Evolutionary conservation across 2,329 filamentous ascomycete genomes (phyloP), one percentile per base, ranked within the genome.

Genomic region (Talaromyces funiculosus): DNA sequence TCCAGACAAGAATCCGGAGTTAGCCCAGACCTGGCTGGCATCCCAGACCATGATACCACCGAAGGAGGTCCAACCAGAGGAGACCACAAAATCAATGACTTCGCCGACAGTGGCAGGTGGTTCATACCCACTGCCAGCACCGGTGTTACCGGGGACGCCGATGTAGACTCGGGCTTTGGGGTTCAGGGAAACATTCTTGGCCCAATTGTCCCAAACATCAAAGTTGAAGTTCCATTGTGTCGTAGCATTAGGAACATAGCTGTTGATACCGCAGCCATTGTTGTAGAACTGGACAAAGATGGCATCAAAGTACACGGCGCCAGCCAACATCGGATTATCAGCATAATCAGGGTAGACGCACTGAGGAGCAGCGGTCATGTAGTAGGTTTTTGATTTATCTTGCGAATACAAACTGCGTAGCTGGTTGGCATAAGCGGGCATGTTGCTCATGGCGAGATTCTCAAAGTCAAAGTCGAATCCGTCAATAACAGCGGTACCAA

Each of bases 391-490:
- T 62, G 76, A 77, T 0, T 67, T 73, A 20, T 80, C 79, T 22
- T 75, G 74, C 64, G 84, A 77, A 78, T 86, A 86, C 40, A 77
- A 67, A 18, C 70, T 67, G 33, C 85, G 82, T 7, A 90, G 79
- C 58, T 80, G 76, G 37, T 79, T 75, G 1, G 81, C 86, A 66
- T 90, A 89, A 0, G 82, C 74, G 0, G 77, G 79, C 75, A 88
- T 84, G 73, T 89, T 86, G 56, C 29, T 61, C 59, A 73, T 73
- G 12, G 82, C 81, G 2, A 73, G 72, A 7, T 82, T 78, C 74
- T 91, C 88, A 63, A 90, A 86, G 71, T 92, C 89, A 64, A 91
- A 85, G 73, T 92, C 88, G 71, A 92, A 90, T 3, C 89, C 89
- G 71, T 92, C 87, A 43, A 92, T 75, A 3, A 84, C 78, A 12